Conservation (phyloP, 768 basidiomycete genomes). For the Calocybe cyanea region DNA sequence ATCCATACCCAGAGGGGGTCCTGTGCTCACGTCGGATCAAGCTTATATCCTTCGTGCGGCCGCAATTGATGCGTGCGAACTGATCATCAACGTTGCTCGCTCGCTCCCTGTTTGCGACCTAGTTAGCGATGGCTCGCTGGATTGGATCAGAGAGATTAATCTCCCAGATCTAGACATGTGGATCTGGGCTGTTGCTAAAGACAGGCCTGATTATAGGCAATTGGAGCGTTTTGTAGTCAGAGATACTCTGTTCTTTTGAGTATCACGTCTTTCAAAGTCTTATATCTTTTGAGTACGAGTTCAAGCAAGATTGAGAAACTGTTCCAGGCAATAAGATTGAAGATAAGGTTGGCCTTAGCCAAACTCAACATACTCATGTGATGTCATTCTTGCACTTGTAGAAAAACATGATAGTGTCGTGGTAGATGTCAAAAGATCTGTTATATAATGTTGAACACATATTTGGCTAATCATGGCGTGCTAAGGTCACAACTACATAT, state of each 20-base stretch:
- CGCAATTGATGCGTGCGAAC: constrained; percentile 74
- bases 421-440: too few species aligned
- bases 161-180: constrained; percentile 68
- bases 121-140: constrained; percentile 21
- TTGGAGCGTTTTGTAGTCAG: constrained; percentile 64
- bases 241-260: constrained; percentile 68
- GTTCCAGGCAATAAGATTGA: too few species aligned
- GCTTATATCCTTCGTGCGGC: constrained; percentile 75
- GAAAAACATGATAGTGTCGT: too few species aligned
- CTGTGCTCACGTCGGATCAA: constrained; percentile 54
- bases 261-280: neutral
- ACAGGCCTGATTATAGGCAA: constrained; percentile 63
- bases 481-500: too few species aligned
- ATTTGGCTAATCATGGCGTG: too few species aligned
- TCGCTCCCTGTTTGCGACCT: constrained; percentile 22
- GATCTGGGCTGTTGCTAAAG: constrained; percentile 84
- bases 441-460: too few species aligned
- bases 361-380: too few species aligned
- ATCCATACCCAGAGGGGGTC: constrained; percentile 35
- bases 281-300: neutral
- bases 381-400: too few species aligned
- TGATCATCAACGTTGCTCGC: constrained; percentile 55
- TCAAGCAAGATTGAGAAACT: too few species aligned
- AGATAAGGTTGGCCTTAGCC: too few species aligned
- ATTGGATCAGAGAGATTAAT: constrained; percentile 55